Percentiles rank a stretch among this genome's conserved stretches.
phyloP scores from a whole-genome alignment of 306 rosid genomes.

The Pachyrhizus erosus region DNA sequence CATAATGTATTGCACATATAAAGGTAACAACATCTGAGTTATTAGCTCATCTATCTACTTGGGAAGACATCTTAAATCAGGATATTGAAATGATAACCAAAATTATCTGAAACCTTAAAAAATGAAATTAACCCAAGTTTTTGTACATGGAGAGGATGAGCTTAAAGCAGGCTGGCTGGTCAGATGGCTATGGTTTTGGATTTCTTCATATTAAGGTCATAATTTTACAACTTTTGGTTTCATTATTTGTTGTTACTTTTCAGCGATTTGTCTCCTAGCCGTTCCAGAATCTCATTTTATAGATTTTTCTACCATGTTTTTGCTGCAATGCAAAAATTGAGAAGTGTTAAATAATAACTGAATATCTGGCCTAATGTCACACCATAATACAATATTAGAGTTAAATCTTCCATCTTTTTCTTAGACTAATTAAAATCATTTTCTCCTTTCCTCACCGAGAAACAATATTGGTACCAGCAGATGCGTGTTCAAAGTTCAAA shows the following conservation, averaged over 20 bases:
- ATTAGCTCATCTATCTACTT: neutral
- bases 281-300: conserved; percentile 8
- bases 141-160: conserved; percentile 91
- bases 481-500: conserved; percentile 49
- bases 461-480: too few relatives aligned
- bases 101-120: conserved; percentile 8
- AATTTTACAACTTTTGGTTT: conserved; percentile 25
- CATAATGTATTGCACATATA: neutral
- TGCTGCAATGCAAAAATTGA: neutral
- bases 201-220: conserved; percentile 93
- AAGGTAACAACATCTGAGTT: neutral
- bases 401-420: neutral
- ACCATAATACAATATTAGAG: too few relatives aligned
- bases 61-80: neutral
- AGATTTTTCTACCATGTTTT: conserved; percentile 8
- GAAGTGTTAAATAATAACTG: neutral
- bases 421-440: too few relatives aligned
- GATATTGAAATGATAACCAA: neutral
- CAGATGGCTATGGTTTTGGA: conserved; percentile 96
- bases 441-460: too few relatives aligned
- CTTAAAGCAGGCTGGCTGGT: conserved; percentile 80
- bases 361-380: too few relatives aligned
- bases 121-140: conserved; percentile 58
- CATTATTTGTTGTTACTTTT: conserved; percentile 17
- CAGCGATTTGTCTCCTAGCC: conserved; percentile 11